Percentiles rank a stretch among this genome's conserved stretches.
These are phyloP conservation scores for Aureoboletus auriporus DNA, from an alignment of 768 basidiomycete genomes.

Conservation along the genomic window DNA sequence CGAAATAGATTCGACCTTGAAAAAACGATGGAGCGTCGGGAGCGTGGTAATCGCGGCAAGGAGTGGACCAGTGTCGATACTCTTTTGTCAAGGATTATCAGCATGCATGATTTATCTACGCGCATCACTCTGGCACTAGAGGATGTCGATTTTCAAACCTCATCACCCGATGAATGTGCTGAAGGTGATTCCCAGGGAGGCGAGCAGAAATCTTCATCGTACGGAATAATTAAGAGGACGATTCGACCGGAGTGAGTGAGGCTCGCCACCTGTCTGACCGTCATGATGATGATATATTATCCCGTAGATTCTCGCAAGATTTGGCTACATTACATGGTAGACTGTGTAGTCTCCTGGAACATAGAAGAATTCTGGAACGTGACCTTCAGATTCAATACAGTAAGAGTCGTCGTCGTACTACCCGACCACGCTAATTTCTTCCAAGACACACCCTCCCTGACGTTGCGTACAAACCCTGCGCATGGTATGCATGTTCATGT, in stretches of 20 bases:
- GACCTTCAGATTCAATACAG: constrained; percentile 53
- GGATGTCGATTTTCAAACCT: constrained; percentile 20
- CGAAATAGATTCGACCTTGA: constrained; percentile 52
- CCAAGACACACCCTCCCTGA: constrained; percentile 67
- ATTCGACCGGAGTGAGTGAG: constrained; percentile 62
- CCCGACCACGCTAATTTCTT: constrained; percentile 7
- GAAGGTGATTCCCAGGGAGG: constrained; percentile 17
- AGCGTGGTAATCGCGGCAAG: constrained; percentile 16
- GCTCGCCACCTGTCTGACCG: background rate
- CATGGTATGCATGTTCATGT: constrained; percentile 78
- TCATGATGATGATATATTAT: background rate
- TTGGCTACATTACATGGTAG: constrained; percentile 46
- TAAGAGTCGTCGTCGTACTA: constrained; percentile 24
- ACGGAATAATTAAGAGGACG: constrained; percentile 41
- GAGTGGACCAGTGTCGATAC: constrained; percentile 58
- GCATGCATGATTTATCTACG: constrained; percentile 48
- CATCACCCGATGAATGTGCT: constrained; percentile 18
- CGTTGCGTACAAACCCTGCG: constrained; percentile 61
- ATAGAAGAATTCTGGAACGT: constrained; percentile 50
- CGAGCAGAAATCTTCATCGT: constrained; percentile 16
- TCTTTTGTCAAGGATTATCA: constrained; percentile 49
- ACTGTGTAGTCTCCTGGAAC: constrained; percentile 41
- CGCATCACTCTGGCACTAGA: constrained; percentile 53
- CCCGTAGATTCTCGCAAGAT: constrained; percentile 55
- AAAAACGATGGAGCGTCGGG: constrained; percentile 43